Evolutionary conservation across 2,329 filamentous ascomycete genomes (phyloP), one percentile per base, ranked within the genome.

Genomic region (Mollisia scopiformis): DNA sequence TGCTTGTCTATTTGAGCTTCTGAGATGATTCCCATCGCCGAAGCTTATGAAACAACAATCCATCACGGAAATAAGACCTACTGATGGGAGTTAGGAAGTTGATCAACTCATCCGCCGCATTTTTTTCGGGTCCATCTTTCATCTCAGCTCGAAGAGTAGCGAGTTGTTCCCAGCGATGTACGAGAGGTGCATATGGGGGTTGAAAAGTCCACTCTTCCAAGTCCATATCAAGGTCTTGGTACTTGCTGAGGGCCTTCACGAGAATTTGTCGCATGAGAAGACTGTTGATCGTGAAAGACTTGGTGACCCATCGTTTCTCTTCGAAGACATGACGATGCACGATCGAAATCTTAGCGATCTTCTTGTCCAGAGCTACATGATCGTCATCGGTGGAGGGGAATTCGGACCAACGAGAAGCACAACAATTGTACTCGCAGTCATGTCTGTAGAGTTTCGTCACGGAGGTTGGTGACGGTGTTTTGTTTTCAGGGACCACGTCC

Each of bases 91-190:
- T 21, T 28, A 56, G 53, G 53, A 56, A 56, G 23, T 19, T 25
- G 23, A 56, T 35, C 53, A 56, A 47, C 11, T 33, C 37, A 28
- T 25, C 21, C 33, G 53, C 53, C 14, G 53, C 53, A 23, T 39
- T 16, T 25, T 47, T 35, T 16, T 37, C 21, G 35, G 23, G 7
- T 14, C 19, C 47, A 49, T 58, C 56, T 37, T 35, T 62, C 58
- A 10, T 52, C 23, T 49, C 47, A 30, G 54, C 51, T 23, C 61
- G 62, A 23, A 67, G 57, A 14, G 51, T 19, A 43, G 69, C 67
- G 27, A 74, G 59, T 3, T 37, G 53, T 7, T 73, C 69, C 75
- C 75, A 77, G 28, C 75, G 72, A 57, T 77, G 75, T 3, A 77
- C 74, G 13, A 78, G 58, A 8, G 74, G 71, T 62, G 68, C 68